These are phyloP conservation scores for Catunica adiposa DNA, from an alignment of 2,329 filamentous ascomycete species.

Conservation along the genomic window DNA sequence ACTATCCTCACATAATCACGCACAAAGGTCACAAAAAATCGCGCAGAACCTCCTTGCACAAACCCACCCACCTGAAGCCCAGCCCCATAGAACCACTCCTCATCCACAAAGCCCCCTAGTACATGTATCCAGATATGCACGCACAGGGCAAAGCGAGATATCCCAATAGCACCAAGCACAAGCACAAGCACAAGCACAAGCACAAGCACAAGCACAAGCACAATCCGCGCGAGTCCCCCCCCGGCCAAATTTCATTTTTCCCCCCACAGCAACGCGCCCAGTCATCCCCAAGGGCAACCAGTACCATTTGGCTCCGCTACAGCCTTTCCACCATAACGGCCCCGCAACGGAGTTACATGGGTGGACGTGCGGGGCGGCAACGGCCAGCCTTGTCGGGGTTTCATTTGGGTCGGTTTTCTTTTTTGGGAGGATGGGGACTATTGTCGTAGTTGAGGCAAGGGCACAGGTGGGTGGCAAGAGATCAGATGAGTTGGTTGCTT, in stretches of 20 bases:
- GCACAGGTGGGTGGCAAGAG: neutral
- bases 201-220: too few species aligned
- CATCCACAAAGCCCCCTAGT: neutral
- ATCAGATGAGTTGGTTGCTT: neutral
- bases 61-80: neutral
- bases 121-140: neutral
- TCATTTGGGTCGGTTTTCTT: neutral
- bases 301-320: neutral
- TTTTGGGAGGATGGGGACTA: neutral
- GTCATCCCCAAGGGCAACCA: neutral
- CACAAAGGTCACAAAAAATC: neutral
- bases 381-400: neutral
- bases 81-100: neutral
- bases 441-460: too few species aligned
- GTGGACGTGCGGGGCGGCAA: neutral
- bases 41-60: neutral
- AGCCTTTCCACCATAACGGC: neutral
- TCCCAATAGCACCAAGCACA: neutral
- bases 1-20: neutral
- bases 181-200: neutral
- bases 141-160: slow-evolving; percentile 2
- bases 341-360: neutral
- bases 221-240: too few species aligned
- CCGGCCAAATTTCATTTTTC: too few species aligned
- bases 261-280: neutral